Percentiles rank a stretch among this genome's conserved stretches.
Evolutionary conservation across 768 basidiomycete genomes (phyloP).

Genomic region (Pleurotus ostreatus): DNA sequence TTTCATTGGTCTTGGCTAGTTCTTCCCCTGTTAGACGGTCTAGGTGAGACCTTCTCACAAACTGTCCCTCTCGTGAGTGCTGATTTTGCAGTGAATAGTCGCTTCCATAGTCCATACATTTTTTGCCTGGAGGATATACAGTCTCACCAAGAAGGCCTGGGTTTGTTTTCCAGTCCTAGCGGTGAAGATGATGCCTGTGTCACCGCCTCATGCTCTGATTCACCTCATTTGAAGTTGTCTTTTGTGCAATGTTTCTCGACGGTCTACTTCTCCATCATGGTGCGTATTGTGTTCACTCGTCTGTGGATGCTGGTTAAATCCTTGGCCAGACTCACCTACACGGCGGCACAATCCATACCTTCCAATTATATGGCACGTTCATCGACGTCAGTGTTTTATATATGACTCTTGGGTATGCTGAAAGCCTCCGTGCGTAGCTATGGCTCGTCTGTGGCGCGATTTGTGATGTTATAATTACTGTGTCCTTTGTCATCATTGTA

Average conservation of each 20-base stretch:
- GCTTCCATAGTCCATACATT: background rate
- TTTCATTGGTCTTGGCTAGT: constrained; percentile 13
- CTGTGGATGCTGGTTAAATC: background rate
- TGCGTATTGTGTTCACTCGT: background rate
- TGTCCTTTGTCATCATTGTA: constrained; percentile 16
- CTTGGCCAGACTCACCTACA: background rate
- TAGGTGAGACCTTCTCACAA: constrained; percentile 3
- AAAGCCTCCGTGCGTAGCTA: constrained; percentile 3
- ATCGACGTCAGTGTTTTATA: background rate
- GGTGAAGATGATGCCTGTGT: background rate
- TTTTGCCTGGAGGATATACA: constrained; percentile 2
- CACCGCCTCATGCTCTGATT: background rate
- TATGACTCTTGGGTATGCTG: too few species aligned
- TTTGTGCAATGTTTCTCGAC: background rate
- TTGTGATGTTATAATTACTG: constrained; percentile 21
- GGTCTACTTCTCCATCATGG: background rate
- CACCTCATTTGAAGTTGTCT: background rate
- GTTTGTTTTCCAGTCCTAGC: background rate
- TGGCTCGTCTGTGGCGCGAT: constrained; percentile 13
- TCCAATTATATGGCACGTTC: background rate
- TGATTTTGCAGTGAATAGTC: background rate
- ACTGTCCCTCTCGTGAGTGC: background rate
- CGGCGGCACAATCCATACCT: background rate
- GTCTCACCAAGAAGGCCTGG: background rate
- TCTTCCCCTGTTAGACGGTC: constrained; percentile 6